Conservation (phyloP, 1,284 basidiomycete species). For the Ganoderma sp. region DNA sequence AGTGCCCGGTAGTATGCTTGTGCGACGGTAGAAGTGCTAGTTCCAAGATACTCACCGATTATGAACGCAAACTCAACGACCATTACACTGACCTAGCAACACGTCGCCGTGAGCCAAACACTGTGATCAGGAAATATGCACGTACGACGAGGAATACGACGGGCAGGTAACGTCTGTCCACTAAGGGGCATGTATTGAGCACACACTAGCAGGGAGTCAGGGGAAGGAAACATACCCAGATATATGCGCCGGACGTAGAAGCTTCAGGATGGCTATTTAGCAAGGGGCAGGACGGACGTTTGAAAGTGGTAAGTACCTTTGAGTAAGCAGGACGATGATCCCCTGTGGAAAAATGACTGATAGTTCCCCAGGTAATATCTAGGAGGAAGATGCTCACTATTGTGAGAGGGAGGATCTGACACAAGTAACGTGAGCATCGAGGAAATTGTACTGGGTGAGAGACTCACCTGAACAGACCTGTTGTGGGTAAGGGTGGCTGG, state of each 20-base stretch:
- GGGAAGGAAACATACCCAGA: neutral
- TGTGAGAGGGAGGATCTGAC: neutral
- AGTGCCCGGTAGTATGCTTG: neutral
- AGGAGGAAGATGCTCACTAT: neutral
- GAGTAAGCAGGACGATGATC: conserved; percentile 1
- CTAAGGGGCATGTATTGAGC: neutral
- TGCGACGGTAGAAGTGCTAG: neutral
- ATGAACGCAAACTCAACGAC: conserved; percentile 1
- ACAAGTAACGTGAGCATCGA: no score
- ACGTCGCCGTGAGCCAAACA: neutral
- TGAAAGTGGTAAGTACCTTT: neutral
- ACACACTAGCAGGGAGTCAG: neutral
- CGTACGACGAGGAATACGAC: neutral
- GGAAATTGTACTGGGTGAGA: no score
- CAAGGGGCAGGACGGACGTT: neutral
- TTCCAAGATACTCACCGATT: neutral
- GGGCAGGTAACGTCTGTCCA: neutral
- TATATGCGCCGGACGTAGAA: conserved; percentile 2
- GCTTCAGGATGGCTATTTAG: neutral
- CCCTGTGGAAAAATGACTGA: neutral
- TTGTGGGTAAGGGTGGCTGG: neutral
- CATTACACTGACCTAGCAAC: neutral
- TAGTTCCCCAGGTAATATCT: no score
- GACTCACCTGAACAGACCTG: conserved; percentile 6
- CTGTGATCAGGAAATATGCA: neutral